phyloP scores from a whole-genome alignment of 495 filamentous ascomycete genomes.

The Aspergillus bertholletiae region DNA sequence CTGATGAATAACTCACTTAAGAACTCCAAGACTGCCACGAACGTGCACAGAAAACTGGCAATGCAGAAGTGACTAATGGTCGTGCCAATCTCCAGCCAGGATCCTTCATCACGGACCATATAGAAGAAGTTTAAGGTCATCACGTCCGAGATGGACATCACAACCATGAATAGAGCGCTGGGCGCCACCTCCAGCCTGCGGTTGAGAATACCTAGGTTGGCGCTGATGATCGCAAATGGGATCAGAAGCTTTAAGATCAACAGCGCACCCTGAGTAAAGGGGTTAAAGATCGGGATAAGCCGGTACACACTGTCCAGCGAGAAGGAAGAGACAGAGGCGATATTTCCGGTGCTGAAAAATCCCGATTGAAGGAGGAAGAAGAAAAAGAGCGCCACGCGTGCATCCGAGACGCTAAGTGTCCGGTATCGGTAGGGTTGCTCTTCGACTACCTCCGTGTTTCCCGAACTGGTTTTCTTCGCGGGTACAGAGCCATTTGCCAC shows the following conservation, averaged over 20 bases:
- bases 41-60: slow-evolving; percentile 82
- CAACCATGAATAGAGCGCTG: slow-evolving; percentile 85
- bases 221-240: slow-evolving; percentile 89
- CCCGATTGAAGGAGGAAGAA: slow-evolving; percentile 90
- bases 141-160: slow-evolving; percentile 88
- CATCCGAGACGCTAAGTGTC: slow-evolving; percentile 72
- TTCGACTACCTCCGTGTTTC: slow-evolving; percentile 26
- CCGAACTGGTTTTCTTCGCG: slow-evolving; percentile 26
- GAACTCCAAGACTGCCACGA: slow-evolving; percentile 84
- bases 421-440: slow-evolving; percentile 56
- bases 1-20: slow-evolving; percentile 79
- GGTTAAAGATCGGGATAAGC: slow-evolving; percentile 91
- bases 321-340: slow-evolving; percentile 93
- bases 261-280: slow-evolving; percentile 86
- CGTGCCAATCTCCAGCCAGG: slow-evolving; percentile 95
- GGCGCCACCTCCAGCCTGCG: slow-evolving; percentile 75
- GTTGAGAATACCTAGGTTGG: slow-evolving; percentile 93
- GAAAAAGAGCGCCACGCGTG: slow-evolving; percentile 89
- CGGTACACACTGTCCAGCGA: slow-evolving; percentile 86
- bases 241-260: slow-evolving; percentile 88
- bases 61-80: slow-evolving; percentile 95
- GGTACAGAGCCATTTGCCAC: slow-evolving; percentile 9
- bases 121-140: slow-evolving; percentile 97
- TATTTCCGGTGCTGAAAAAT: slow-evolving; percentile 97
- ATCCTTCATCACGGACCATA: slow-evolving; percentile 92